Evolutionary conservation across 805 yeast genomes (phyloP), one percentile per base, ranked within the genome.

Genomic region (Starmerella sp.): DNA sequence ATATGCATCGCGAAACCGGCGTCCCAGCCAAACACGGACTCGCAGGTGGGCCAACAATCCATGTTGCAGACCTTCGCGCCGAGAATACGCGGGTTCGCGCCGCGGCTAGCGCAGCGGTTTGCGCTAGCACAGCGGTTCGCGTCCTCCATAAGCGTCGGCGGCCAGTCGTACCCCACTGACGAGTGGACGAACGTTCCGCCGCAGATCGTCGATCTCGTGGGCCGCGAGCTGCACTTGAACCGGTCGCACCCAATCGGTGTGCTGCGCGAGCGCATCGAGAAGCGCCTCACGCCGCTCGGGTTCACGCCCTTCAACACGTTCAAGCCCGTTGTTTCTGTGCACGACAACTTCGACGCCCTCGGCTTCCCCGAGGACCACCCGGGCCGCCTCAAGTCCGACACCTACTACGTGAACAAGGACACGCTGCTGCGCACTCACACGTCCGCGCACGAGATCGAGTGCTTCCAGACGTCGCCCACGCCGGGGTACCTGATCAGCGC

Each of bases 341-440:
- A 73, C 64, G 86, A 91, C 65, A 93, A 93, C 67, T 93, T 93
- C 66, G 98, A 93, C 67, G 86, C 84, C 1, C 75, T 93, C 38
- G 97, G 95, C 0, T 91, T 93, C 68, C 95, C 97, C 1, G 64
- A 68, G 37, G 95, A 90, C 65, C 98, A 93, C 67, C 96, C 95
- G 0, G 97, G 98, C 3, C 76, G 98, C 65, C 80, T 93, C 17
- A 85, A 79, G 64, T 84, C 95, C 3, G 98, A 93, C 67, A 91
- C 98, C 0, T 93, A 93, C 69, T 93, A 93, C 65, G 67, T 93
- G 52, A 90, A 93, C 70, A 76, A 81, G 52, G 77, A 77, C 22
- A 73, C 82, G 35, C 73, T 93, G 32, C 71, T 93, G 57, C 75
- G 98, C 65, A 93, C 98, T 0, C 98, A 93, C 66, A 91, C 98